Conservation (phyloP, 2,329 filamentous ascomycete species). For the Aschersonia sp. region DNA sequence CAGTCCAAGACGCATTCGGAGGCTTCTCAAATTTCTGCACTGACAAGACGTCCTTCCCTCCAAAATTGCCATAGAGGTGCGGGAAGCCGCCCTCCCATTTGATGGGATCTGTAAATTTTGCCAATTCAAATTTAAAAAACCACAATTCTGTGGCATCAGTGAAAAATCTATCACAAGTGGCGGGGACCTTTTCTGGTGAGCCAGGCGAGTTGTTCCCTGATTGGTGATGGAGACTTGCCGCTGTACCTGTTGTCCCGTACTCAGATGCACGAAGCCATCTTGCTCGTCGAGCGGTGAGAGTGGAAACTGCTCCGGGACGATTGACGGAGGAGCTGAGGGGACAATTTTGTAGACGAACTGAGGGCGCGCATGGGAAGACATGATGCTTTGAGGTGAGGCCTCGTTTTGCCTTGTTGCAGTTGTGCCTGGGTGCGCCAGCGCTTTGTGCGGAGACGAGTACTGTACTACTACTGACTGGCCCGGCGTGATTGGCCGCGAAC, state of each 20-base stretch:
- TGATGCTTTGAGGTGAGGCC: not conserved
- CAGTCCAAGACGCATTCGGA: slow-evolving; percentile 31
- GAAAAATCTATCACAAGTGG: slow-evolving; percentile 31
- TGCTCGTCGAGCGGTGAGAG: slow-evolving; percentile 43
- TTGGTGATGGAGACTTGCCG: not conserved
- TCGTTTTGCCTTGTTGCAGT: no score
- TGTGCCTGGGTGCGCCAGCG: no score
- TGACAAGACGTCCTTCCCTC: slow-evolving; percentile 32
- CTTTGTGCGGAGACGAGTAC: no score
- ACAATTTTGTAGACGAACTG: slow-evolving; percentile 47
- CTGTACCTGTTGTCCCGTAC: slow-evolving; percentile 35
- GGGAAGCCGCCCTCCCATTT: slow-evolving; percentile 46
- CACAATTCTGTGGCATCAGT: slow-evolving; percentile 22
- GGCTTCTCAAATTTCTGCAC: slow-evolving; percentile 28
- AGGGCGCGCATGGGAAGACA: slow-evolving; percentile 12
- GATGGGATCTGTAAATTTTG: slow-evolving; percentile 24
- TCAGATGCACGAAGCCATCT: slow-evolving; percentile 49
- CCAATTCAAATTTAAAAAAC: slow-evolving; percentile 38
- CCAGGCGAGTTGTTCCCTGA: not conserved
- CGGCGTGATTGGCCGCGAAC: no score
- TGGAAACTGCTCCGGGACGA: slow-evolving; percentile 38
- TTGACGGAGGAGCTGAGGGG: slow-evolving; percentile 32
- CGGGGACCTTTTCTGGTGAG: slow-evolving; percentile 23
- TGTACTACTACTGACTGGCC: no score
- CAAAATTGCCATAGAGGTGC: slow-evolving; percentile 45